Conservation (phyloP, 495 filamentous ascomycete species). For the Hyaloscypha bicolor region DNA sequence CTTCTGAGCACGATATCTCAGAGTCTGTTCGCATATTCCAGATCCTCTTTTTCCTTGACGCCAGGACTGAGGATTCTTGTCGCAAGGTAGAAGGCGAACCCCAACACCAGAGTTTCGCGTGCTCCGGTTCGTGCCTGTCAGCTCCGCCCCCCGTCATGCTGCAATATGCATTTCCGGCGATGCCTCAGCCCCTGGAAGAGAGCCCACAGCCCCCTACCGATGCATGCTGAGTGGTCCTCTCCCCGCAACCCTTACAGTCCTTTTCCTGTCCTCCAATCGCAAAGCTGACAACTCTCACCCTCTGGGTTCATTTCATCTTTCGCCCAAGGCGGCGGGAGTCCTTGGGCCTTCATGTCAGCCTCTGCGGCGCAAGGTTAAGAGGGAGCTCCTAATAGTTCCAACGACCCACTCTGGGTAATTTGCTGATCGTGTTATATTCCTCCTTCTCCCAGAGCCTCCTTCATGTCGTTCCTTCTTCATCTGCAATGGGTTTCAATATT, state of each 20-base stretch:
- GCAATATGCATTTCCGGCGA: neutral
- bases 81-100: constrained; percentile 1
- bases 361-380: constrained; percentile 14
- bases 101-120: neutral
- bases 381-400: constrained; percentile 3
- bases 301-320: neutral
- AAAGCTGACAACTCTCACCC: neutral
- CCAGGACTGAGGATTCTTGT: neutral
- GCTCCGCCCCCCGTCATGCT: neutral
- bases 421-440: constrained; percentile 4
- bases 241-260: constrained; percentile 2
- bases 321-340: neutral
- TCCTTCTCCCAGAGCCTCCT: constrained; percentile 5
- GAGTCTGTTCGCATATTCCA: constrained; percentile 9
- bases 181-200: constrained; percentile 13
- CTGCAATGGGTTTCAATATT: constrained; percentile 28
- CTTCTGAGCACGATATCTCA: neutral
- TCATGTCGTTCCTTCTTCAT: constrained; percentile 1
- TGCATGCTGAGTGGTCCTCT: constrained; percentile 10
- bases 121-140: constrained; percentile 2
- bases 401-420: neutral
- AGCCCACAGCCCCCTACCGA: constrained; percentile 18
- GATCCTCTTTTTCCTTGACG: neutral
- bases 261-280: neutral
- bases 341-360: constrained; percentile 1